Conservation (phyloP, 768 basidiomycete genomes). For the Leccinum arenicola region DNA sequence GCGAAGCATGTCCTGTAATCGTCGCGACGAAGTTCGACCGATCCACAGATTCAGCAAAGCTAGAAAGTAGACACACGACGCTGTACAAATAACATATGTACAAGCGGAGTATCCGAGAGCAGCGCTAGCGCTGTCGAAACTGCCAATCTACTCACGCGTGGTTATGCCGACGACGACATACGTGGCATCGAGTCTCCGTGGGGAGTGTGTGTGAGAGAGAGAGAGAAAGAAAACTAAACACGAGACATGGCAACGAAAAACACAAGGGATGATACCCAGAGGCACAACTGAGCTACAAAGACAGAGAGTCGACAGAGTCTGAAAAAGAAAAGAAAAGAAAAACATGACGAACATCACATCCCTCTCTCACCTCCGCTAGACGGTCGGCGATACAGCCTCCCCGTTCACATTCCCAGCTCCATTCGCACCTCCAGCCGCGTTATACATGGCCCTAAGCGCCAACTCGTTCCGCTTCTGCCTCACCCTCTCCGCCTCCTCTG, state of each 20-base stretch:
- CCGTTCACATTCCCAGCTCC: constrained; percentile 2
- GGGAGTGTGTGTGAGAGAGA: no score
- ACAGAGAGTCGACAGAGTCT: no score
- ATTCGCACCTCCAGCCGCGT: constrained; percentile 15
- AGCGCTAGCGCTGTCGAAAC: no score
- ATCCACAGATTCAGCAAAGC: no score
- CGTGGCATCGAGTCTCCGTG: neutral
- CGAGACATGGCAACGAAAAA: neutral
- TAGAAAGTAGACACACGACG: no score
- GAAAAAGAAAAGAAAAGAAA: neutral
- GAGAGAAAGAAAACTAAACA: neutral
- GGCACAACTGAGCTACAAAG: neutral
- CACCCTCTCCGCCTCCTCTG: constrained; percentile 86
- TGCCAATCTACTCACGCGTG: neutral
- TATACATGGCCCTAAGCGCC: constrained; percentile 90
- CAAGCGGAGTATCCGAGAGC: neutral
- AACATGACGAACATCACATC: neutral
- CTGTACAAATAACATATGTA: no score
- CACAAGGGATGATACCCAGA: neutral
- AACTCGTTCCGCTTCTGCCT: constrained; percentile 81
- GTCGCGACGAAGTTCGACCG: no score
- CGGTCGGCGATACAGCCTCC: constrained; percentile 8
- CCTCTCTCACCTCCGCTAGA: neutral
- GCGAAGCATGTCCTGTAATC: no score
- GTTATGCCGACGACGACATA: neutral